These are phyloP conservation scores for Setaria italica DNA, from an alignment of 202 grass and related monocot genomes.

Conservation along the genomic window DNA sequence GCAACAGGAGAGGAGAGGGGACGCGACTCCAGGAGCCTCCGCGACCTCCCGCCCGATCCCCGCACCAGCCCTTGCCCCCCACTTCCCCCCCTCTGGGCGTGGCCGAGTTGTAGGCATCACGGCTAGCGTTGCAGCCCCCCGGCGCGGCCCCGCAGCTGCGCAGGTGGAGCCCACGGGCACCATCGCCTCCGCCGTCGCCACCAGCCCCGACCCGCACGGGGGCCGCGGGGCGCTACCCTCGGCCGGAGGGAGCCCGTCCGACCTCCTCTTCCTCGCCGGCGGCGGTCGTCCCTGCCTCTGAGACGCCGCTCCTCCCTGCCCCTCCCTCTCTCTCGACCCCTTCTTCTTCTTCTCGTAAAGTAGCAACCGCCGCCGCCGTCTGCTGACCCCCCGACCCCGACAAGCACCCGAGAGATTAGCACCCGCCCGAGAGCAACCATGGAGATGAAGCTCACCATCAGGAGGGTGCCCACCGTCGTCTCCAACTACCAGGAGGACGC, in stretches of 20 bases:
- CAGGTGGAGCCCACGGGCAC: constrained; percentile 71
- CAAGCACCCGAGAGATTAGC: not conserved
- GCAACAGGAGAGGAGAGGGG: not conserved
- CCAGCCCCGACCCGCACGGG: constrained; percentile 84
- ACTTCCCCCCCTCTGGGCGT: not conserved
- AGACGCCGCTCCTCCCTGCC: not conserved
- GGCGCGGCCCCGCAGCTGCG: constrained; percentile 56
- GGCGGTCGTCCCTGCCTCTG: constrained; percentile 58
- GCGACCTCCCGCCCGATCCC: not conserved
- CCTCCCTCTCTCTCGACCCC: not conserved
- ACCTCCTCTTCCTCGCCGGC: constrained; percentile 99
- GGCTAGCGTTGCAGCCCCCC: constrained; percentile 78
- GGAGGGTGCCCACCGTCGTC: constrained; percentile 87
- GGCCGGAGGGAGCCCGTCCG: constrained; percentile 90
- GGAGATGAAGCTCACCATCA: constrained; percentile 89
- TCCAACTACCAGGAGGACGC: constrained; percentile 95
- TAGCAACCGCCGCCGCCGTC: not conserved
- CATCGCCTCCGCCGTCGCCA: constrained; percentile 39
- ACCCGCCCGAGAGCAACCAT: constrained; percentile 41
- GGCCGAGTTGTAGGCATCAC: constrained; percentile 60
- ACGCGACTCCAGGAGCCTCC: not conserved
- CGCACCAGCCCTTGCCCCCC: too few relatives aligned
- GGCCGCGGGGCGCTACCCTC: constrained; percentile 93
- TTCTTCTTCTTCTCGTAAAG: not conserved
- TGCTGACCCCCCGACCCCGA: not conserved